Conservation (phyloP, 2,329 filamentous ascomycete species). For the Pezicula neosporulosa region DNA sequence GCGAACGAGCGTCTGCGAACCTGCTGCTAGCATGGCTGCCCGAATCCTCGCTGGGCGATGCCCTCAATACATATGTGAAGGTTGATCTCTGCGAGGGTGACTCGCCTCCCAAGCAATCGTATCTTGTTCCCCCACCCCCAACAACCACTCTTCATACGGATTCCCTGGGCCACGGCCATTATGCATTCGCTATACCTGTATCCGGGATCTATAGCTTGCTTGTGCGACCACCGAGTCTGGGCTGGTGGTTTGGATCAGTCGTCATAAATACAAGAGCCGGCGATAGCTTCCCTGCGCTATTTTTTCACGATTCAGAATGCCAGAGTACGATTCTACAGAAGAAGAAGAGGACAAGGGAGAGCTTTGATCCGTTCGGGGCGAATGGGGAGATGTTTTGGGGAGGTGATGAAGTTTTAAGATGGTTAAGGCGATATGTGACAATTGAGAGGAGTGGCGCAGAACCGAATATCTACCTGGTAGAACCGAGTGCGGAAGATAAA, state of each 20-base stretch:
- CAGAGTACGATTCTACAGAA: conserved; percentile 93
- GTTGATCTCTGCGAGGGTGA: conserved; percentile 84
- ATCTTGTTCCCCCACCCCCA: conserved; percentile 87
- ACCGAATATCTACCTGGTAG: conserved; percentile 85
- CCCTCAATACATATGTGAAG: conserved; percentile 87
- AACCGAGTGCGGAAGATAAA: conserved; percentile 82
- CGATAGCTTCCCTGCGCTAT: conserved; percentile 90
- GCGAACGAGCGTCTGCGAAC: conserved; percentile 58
- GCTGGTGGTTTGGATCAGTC: conserved; percentile 97
- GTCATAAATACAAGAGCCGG: conserved; percentile 89
- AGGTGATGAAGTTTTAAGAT: conserved; percentile 89
- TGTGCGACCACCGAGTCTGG: conserved; percentile 85
- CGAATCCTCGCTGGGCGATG: conserved; percentile 81
- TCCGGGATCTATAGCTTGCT: conserved; percentile 88
- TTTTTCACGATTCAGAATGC: conserved; percentile 97
- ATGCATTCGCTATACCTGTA: conserved; percentile 88
- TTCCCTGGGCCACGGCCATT: conserved; percentile 67
- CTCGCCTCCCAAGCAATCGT: conserved; percentile 78
- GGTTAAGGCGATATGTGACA: conserved; percentile 79
- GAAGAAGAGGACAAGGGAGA: conserved; percentile 78
- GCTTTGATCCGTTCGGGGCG: conserved; percentile 86
- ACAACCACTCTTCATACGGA: conserved; percentile 74
- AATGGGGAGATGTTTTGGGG: conserved; percentile 93
- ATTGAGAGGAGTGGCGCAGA: conserved; percentile 85
- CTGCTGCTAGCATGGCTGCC: conserved; percentile 92